Conservation (phyloP, 2,329 filamentous ascomycete species). For the Pyrenophora teres region DNA sequence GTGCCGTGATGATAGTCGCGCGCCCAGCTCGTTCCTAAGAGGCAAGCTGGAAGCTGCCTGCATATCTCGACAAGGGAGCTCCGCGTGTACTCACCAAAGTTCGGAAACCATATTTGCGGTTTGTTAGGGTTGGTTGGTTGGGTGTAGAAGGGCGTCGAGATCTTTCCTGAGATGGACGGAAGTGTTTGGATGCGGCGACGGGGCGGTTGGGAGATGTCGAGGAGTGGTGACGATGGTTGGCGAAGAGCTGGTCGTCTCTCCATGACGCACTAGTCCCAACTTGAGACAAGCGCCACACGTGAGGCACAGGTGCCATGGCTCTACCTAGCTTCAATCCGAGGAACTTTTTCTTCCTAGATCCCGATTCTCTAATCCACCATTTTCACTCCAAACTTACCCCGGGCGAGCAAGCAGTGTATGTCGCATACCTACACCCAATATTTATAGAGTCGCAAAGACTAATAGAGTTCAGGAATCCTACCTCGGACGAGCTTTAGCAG, state of each 20-base stretch:
- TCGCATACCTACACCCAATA: too few species aligned
- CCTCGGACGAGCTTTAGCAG: slow-evolving; percentile 43
- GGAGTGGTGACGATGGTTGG: slow-evolving; percentile 46
- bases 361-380: slow-evolving; percentile 3
- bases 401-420: slow-evolving; percentile 44
- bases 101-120: slow-evolving; percentile 72
- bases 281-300: slow-evolving; percentile 26
- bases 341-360: slow-evolving; percentile 7
- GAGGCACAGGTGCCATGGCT: slow-evolving; percentile 25
- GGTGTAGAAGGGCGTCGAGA: slow-evolving; percentile 27
- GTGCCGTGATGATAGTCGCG: slow-evolving; percentile 20
- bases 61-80: slow-evolving; percentile 33
- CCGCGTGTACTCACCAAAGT: slow-evolving; percentile 71
- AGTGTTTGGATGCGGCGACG: slow-evolving; percentile 36
- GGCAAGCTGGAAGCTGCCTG: slow-evolving; percentile 46
- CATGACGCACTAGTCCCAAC: slow-evolving; percentile 21
- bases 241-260: slow-evolving; percentile 32
- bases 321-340: background rate
- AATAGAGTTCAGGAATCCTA: slow-evolving; percentile 21
- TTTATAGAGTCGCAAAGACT: too few species aligned
- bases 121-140: slow-evolving; percentile 24
- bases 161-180: slow-evolving; percentile 38
- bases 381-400: slow-evolving; percentile 8
- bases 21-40: slow-evolving; percentile 44
- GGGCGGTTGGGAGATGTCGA: slow-evolving; percentile 35